Evolutionary conservation across 306 rosid genomes (phyloP), one percentile per base, ranked within the genome.

Genomic region (Cicer yamashitae): DNA sequence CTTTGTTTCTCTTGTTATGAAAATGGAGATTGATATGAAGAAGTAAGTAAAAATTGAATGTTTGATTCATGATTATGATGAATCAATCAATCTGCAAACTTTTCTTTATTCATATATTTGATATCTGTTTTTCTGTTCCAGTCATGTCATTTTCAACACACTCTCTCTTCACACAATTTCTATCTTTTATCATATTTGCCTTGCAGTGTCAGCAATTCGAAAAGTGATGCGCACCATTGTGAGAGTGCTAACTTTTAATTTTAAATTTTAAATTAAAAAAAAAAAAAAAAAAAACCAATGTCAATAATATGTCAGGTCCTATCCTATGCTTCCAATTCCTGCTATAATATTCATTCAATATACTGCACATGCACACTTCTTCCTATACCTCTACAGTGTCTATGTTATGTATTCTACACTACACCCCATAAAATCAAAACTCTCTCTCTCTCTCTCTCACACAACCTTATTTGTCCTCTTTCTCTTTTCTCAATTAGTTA

Each of bases 121-220:
- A 66, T 30, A 30, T 66, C 71, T 66, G 54, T 60, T 89, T 86
- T 85, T 89, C 77, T 82, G 93, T 82, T 87, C 92, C 79, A 77
- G 96, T 94, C 96, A 84, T 1, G 98, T 92, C 99, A 9, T 86
- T 92, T 84, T 94, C 98, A 64, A 10, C 20, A 38, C 9, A 5
- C 76, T 44, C 77, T 66, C 75, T 81, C 72, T 81, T 81, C 61
- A 72, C 60, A 60, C 80, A 66, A 81, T 88, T 86, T 87, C 88
- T 50, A 74, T 87, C 91, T 89, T 89, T 89, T 85, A 84, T 90
- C 89, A 62, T 91, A 84, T 81, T 86, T 83, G 88, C 74, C 77
- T 87, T 79, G 87, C 82, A 79, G 89, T 82, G 89, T 93, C 96
- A 93, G 81, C 67, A 73, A 73, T 83, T 43, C 45, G 40, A 44